Evolutionary conservation across 2,329 filamentous ascomycete genomes (phyloP), one percentile per base, ranked within the genome.

Genomic region (Colletotrichum tabaci): DNA sequence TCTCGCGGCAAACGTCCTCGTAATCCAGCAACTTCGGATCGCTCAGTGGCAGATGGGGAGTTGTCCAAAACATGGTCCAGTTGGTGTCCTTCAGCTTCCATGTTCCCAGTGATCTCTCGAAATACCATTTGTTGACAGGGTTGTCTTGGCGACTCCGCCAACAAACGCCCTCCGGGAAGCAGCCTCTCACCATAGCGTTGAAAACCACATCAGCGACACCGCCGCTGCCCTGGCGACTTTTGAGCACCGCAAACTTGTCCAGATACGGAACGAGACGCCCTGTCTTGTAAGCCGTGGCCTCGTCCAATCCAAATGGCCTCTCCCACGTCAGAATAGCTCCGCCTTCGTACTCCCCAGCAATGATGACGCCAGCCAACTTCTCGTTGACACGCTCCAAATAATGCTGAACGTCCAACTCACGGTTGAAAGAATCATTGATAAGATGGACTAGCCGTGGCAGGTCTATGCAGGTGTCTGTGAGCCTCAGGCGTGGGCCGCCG

Each of bases 11-110:
- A n/a, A 95, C 92, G 64, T 87, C 87, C 79, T 94, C 92, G 77
- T 95, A 95, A 78, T 95, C 92, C 71, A 81, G 79, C 73, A 94
- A 89, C 58, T 82, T 86, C 71, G 85, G 82, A 46, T 85, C 83
- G 71, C 88, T 86, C 57, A 88, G 83, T 53, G 90, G 84, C 67
- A 92, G 85, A 57, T 90, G 89, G 0, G 89, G 87, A 1, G 93
- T 96, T 2, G 96, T 99, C 95, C 96, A 99, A 79, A 99, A 99
- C 95, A 98, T 98, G 4, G 95, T 94, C 96, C 96, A 99, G 76
- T 95, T 92, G 56, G 89, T 93, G n/a, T 89, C 90, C 0, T 88
- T 87, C 47, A 99, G 83, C 83, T 97, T 96, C 87, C 92, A 93
- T 2, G 92, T 95, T 0, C 96, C 96, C 58, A 89, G 85, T 2